Conservation (phyloP, 2,329 filamentous ascomycete species). For the Aspergillus sp. region DNA sequence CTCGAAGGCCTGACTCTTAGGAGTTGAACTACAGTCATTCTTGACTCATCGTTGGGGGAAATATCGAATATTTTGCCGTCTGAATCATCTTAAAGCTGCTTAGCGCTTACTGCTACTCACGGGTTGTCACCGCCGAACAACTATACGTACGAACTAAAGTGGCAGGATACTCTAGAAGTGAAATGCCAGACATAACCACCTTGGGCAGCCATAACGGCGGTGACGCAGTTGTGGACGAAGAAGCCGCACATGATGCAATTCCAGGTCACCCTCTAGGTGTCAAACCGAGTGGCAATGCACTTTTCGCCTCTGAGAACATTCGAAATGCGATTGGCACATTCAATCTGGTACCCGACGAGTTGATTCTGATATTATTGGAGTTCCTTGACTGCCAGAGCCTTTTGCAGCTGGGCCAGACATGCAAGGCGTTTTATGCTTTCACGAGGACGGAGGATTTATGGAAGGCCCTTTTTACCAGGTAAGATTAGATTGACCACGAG, state of each 20-base stretch:
- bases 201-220: slow-evolving; percentile 22
- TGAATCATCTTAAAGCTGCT: neutral
- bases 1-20: neutral
- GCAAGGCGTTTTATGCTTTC: slow-evolving; percentile 84
- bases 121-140: neutral
- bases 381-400: slow-evolving; percentile 65
- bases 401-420: slow-evolving; percentile 69
- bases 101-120: neutral
- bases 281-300: slow-evolving; percentile 82
- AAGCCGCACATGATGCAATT: slow-evolving; percentile 57
- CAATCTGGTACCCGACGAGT: slow-evolving; percentile 72
- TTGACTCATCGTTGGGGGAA: neutral
- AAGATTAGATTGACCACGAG: slow-evolving; percentile 47
- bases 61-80: neutral
- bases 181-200: slow-evolving; percentile 36
- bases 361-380: slow-evolving; percentile 74
- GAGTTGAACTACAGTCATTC: neutral
- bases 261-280: slow-evolving; percentile 78
- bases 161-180: neutral
- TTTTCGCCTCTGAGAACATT: slow-evolving; percentile 65
- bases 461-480: slow-evolving; percentile 83
- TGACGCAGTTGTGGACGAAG: slow-evolving; percentile 29
- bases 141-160: neutral
- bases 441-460: slow-evolving; percentile 82
- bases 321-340: slow-evolving; percentile 67